phyloP scores from a whole-genome alignment of 2,329 filamentous ascomycete genomes.

The Beauveria varroae region DNA sequence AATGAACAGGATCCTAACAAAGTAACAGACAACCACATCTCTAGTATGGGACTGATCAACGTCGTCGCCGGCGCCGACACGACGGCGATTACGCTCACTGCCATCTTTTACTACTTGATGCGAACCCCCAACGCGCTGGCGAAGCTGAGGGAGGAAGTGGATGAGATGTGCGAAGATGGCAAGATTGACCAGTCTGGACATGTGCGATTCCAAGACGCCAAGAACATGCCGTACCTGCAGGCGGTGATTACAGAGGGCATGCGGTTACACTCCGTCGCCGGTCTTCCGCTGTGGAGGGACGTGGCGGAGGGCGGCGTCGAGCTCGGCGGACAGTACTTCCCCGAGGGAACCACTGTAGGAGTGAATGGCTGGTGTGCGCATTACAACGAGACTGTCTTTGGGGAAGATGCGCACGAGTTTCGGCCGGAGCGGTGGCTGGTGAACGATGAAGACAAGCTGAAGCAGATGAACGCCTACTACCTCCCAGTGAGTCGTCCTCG shows the following conservation, averaged over 20 bases:
- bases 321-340: conserved; percentile 28
- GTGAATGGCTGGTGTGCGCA: conserved; percentile 31
- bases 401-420: conserved; percentile 27
- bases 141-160: conserved; percentile 20
- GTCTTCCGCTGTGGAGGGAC: conserved; percentile 40
- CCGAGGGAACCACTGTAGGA: conserved; percentile 25
- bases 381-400: conserved; percentile 23
- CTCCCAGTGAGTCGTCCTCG: conserved; percentile 19
- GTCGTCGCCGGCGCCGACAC: conserved; percentile 36
- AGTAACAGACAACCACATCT: conserved; percentile 30
- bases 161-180: neutral
- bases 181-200: conserved; percentile 9
- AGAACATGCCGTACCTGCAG: conserved; percentile 41
- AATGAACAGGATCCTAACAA: conserved; percentile 33
- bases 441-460: conserved; percentile 18
- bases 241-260: conserved; percentile 47
- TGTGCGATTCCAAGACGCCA: conserved; percentile 29
- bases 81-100: conserved; percentile 38
- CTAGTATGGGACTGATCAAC: conserved; percentile 23
- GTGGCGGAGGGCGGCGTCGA: conserved; percentile 37
- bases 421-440: conserved; percentile 35
- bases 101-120: conserved; percentile 37
- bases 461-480: conserved; percentile 22
- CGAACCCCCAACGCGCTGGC: conserved; percentile 20
- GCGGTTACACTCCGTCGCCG: conserved; percentile 41